Base-by-base conservation (phyloP, 2,329 filamentous ascomycete genomes). In the Lasiodiplodia citricola region DNA sequence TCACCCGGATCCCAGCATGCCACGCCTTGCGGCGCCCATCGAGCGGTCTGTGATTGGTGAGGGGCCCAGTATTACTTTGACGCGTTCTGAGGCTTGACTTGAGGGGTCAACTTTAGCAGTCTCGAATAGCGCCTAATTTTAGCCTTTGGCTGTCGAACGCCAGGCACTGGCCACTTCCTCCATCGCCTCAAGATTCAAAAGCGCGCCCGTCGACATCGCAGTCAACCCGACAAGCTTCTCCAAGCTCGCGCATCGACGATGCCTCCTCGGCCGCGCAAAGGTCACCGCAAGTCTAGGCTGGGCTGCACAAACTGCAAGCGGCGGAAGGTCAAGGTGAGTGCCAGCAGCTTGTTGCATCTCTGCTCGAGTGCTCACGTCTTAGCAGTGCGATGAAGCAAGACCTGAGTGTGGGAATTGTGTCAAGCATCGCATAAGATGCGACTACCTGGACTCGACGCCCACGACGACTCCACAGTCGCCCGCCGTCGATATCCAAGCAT, bases 371-470 rank as follows among this genome's bases (percentile, higher is more conserved):
- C 63, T 55, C 18, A 56, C 50, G 35, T 23, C 51, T 35, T 37
- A 8, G 51, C 63, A 78, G 75, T 78, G 76, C 66, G 75, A 77
- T 68, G 76, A 78, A 67, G 71, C 72, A 35, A 74, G 71, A 50
- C 76, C 76, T 2, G 71, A 69, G 28, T 78, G 76, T 66, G 72
- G 72, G 8, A 76, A 75, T 50, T 78, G 76, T 50, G 73, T 76
- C 25, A 77, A 76, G 66, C 75, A 77, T 68, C 73, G 71, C 28
- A 71, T 72, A 3, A 37, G 56, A 18, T 78, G 75, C 70, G 75
- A 77, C 64, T 78, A 66, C 28, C 50, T 56, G 51, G 52, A 55
- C 23, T 25, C 52, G 21, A 52, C 31, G 21, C 62, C 31, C 13
- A 5, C 21, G 21, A 51, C n/a, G 28, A 44, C 47, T 2, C 62